These are phyloP conservation scores for Leccinum variicolor DNA, from an alignment of 768 basidiomycete species.

Conservation along the genomic window DNA sequence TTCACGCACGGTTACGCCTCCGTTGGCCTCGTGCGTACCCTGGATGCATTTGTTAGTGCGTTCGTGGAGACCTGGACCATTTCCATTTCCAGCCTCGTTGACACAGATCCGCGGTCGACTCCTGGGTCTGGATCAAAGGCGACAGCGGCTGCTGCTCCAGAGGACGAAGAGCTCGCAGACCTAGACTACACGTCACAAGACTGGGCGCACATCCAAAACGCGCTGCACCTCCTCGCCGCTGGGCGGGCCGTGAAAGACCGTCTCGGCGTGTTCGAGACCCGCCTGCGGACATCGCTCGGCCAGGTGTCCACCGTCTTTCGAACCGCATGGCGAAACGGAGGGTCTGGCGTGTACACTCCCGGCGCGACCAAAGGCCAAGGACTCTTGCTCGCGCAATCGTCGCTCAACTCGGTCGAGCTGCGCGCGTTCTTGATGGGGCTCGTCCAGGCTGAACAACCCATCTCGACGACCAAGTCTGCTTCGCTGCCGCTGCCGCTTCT, in stretches of 20 bases:
- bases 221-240: constrained; percentile 79
- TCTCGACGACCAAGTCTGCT: constrained; percentile 2
- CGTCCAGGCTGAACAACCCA: constrained; percentile 6
- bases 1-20: constrained; percentile 92
- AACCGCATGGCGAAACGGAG: constrained; percentile 47
- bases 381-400: constrained; percentile 76
- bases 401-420: constrained; percentile 79
- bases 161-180: constrained; percentile 65
- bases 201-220: constrained; percentile 83
- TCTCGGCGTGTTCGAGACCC: constrained; percentile 64
- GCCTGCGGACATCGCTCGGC: constrained; percentile 54
- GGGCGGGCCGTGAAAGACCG: constrained; percentile 71
- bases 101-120: constrained; percentile 25
- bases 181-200: constrained; percentile 87
- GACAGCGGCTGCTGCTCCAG: constrained; percentile 14
- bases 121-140: constrained; percentile 33
- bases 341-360: constrained; percentile 51
- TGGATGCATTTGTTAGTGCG: constrained; percentile 66
- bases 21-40: constrained; percentile 64
- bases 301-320: constrained; percentile 62
- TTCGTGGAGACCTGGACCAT: constrained; percentile 68
- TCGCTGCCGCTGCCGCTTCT: constrained; percentile 38
- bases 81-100: constrained; percentile 41
- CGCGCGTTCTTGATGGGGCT: constrained; percentile 32
- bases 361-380: constrained; percentile 64